Conservation (phyloP, 2,329 filamentous ascomycete genomes). For the Pseudodiploospora longispora region DNA sequence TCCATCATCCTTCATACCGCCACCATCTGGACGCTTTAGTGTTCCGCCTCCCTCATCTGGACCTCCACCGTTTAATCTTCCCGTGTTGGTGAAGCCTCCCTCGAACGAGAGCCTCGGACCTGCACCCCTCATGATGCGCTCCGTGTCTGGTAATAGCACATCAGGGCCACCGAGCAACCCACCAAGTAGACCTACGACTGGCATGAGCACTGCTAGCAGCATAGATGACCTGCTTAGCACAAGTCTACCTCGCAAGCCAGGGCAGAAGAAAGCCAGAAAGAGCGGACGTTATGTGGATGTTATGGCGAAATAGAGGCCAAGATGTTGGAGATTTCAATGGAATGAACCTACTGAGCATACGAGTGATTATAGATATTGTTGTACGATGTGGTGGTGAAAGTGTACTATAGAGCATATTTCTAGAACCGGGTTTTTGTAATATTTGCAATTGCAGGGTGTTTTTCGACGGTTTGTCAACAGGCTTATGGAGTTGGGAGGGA, state of each 20-base stretch:
- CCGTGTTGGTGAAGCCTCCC: slow-evolving; percentile 22
- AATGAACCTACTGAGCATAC: no score
- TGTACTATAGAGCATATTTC: no score
- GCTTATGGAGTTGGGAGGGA: no score
- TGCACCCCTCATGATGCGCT: slow-evolving; percentile 37
- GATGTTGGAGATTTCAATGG: background rate
- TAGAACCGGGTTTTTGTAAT: no score
- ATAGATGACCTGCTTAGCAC: slow-evolving; percentile 88
- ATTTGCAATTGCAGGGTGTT: no score
- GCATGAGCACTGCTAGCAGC: slow-evolving; percentile 84
- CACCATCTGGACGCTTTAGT: slow-evolving; percentile 19
- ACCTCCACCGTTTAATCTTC: slow-evolving; percentile 14
- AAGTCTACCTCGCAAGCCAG: slow-evolving; percentile 58
- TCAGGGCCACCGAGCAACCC: slow-evolving; percentile 39
- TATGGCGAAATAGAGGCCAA: slow-evolving; percentile 61
- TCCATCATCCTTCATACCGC: slow-evolving; percentile 27
- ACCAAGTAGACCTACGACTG: slow-evolving; percentile 64
- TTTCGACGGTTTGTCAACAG: no score
- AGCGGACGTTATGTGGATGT: slow-evolving; percentile 89
- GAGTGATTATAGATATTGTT: no score
- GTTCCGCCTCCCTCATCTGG: slow-evolving; percentile 23
- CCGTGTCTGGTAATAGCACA: slow-evolving; percentile 38
- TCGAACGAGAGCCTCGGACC: slow-evolving; percentile 29
- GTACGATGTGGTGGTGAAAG: no score
- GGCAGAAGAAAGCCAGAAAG: slow-evolving; percentile 66